A percentile compares a stretch with the other conserved stretches of the same genome.
Evolutionary conservation across 1,139 yeast species (phyloP).

Genomic region (Suhomyces ambrosiae): DNA sequence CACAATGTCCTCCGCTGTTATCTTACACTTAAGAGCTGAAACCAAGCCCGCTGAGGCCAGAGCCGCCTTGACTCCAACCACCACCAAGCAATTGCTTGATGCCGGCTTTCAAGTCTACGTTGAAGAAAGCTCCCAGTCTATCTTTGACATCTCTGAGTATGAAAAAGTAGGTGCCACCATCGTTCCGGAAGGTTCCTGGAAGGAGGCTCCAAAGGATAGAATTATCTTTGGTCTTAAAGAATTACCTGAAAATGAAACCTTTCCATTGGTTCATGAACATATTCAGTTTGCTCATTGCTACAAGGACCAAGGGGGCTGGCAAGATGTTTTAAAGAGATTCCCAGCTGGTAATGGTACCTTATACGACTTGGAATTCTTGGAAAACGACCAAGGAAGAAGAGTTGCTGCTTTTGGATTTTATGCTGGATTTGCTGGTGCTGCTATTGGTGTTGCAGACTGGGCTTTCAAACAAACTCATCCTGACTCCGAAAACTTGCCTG

Average conservation of each 20-base stretch:
- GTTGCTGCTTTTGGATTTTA: conserved; percentile 99
- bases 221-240: conserved; percentile 93
- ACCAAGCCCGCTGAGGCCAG: conserved; percentile 96
- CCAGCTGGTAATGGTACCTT: conserved; percentile 88
- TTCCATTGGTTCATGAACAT: conserved; percentile 94
- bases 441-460: conserved; percentile 93
- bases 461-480: conserved; percentile 80
- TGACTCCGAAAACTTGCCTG: conserved; percentile 65
- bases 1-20: conserved; percentile 38
- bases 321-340: conserved; percentile 83
- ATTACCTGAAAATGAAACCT: conserved; percentile 84
- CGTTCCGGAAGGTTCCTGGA: conserved; percentile 95
- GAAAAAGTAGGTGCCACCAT: conserved; percentile 78
- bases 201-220: conserved; percentile 83
- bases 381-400: conserved; percentile 93
- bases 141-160: conserved; percentile 75
- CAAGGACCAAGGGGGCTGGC: conserved; percentile 97
- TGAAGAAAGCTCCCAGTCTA: conserved; percentile 84
- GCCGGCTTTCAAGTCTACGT: conserved; percentile 89
- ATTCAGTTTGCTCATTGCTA: conserved; percentile 98
- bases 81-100: conserved; percentile 78
- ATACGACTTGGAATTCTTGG: conserved; percentile 92
- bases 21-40: conserved; percentile 87
- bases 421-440: conserved; percentile 99
- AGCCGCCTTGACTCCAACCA: conserved; percentile 92